These are phyloP conservation scores for Penicillium occitanis DNA, from an alignment of 2,329 filamentous ascomycete genomes.

Conservation along the genomic window DNA sequence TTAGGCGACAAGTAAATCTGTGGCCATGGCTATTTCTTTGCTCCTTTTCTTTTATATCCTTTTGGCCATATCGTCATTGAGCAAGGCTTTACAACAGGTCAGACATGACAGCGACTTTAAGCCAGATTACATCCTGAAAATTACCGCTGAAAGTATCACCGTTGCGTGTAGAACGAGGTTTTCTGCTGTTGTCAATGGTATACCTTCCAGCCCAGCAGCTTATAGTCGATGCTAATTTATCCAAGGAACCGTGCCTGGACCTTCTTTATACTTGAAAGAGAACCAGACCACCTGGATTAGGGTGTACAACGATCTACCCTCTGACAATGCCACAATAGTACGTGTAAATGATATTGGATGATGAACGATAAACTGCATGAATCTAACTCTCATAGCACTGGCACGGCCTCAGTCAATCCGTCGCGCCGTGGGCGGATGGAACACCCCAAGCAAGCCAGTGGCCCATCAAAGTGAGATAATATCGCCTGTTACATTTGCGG, in stretches of 20 bases:
- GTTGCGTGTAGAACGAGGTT: constrained; percentile 18
- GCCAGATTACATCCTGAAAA: constrained; percentile 15
- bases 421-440: constrained; percentile 65
- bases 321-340: constrained; percentile 60
- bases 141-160: background rate
- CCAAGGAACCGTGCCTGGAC: constrained; percentile 13
- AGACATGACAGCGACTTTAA: constrained; percentile 16
- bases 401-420: constrained; percentile 63
- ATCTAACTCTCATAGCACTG: constrained; percentile 53
- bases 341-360: background rate
- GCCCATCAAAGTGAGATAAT: constrained; percentile 57
- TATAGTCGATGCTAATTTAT: background rate
- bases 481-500: background rate
- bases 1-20: background rate
- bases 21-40: constrained; percentile 3
- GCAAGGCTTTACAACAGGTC: constrained; percentile 3
- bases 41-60: background rate
- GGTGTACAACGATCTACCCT: constrained; percentile 58
- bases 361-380: background rate
- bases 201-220: too few species aligned
- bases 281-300: constrained; percentile 49
- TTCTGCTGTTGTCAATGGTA: constrained; percentile 19
- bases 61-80: background rate
- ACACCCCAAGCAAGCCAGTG: constrained; percentile 62
- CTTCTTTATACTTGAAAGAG: constrained; percentile 17